Evolutionary conservation across 352 stramenopile species (phyloP), one percentile per base, ranked within the genome.

Genomic region (Pythium rhizo-oryzae): DNA sequence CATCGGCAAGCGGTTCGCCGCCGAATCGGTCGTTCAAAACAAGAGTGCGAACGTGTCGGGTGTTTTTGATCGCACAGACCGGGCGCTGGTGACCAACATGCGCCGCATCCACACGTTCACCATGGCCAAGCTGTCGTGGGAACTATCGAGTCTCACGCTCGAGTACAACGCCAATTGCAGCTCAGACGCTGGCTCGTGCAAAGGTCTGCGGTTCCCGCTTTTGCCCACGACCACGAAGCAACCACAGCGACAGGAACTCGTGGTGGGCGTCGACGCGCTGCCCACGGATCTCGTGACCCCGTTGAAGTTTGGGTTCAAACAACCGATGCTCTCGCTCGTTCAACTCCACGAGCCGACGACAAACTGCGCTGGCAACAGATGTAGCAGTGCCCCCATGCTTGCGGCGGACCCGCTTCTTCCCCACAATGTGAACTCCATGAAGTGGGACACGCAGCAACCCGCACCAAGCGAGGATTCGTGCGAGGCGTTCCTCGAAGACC

Each of bases 51-150:
- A 61, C 19, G 51, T 18, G 5, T 44, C 25, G 25, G 30, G 39
- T 16, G 4, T 8, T 5, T 15, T 25, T 23, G 23, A 25, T 0
- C 33, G 1, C 4, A 19, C 21, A 16, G 23, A 51, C 18, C 8
- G 8, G 2, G 19, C 62, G 4, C 28, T 37, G 1, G 11, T 69
- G 24, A 71, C 56, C 1, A 77, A 74, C 30, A 30, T 68, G n/a
- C 61, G 70, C 28, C 70, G 68, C 19, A 55, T 74, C 18, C 67
- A 67, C 43, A 69, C 70, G 19, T 39, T 77, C 53, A 74, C 62
- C n/a, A 47, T 69, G 52, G 61, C 65, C 1, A 65, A 51, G 4
- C 43, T 74, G 8, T 58, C 66, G 35, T 74, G 70, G 66, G 30
- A 58, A 25, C 37, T 54, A 0, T 28, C 44, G 53, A 39, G 74